Base-by-base conservation (phyloP, 441 rosid species). In the Bocquillonia castaneifolia region DNA sequence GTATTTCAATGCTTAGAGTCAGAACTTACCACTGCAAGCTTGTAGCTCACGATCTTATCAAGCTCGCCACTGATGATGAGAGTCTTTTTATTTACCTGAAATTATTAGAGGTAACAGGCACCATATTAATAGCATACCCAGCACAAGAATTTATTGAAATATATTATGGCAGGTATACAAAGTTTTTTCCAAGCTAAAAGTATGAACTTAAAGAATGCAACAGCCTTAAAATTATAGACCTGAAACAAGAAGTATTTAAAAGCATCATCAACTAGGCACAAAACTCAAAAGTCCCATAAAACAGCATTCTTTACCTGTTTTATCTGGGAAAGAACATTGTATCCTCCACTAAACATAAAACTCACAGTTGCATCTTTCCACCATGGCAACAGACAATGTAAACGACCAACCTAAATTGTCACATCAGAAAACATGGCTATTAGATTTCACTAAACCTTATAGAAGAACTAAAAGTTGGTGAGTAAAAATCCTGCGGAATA, bases 21-120 rank as follows among this genome's bases (percentile, higher is more conserved):
- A 54, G 23, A 39, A 60, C 92, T 76, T 13, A 93, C 97, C 90
- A 80, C 84, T 47, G 83, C 91, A 25, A 86, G 79, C 64, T 80
- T 88, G 78, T 77, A 84, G 85, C 90, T 83, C 31, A 90, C 78
- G 53, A 90, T 86, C 77, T 76, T 74, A 70, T 93, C 98, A 63
- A 86, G 82, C 78, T 93, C 91, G 52, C 98, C 94, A 88, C 89
- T 88, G 36, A 93, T 70, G 72, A 90, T 84, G 39, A 90, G 89
- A 1, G 96, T 86, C 68, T 79, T 85, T 59, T 90, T 91, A 60
- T 82, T 79, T 65, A 88, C 88, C 97, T 90, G 81, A 10, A 42
- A 28, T 54, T 26, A 40, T 0, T 5, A 63, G 7, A 69, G 50
- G 29, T 39, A 48, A 26, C 69, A 61, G 50, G 58, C 59, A 70